Conservation (phyloP, 164 flowering plant species). For the Piper longum region DNA sequence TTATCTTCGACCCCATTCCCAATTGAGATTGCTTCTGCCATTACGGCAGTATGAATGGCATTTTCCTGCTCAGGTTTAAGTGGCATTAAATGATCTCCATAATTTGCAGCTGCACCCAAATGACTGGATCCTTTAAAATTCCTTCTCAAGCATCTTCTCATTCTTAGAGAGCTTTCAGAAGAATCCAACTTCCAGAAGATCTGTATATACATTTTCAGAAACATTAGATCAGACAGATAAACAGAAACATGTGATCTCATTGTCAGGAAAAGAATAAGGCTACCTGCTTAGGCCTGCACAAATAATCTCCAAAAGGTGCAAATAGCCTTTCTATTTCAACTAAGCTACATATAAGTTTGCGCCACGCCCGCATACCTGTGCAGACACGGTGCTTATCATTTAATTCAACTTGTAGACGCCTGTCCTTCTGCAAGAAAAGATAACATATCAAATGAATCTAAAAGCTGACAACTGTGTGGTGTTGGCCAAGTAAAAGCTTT, state of each 20-base stretch:
- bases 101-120: constrained; percentile 84
- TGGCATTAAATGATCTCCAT: constrained; percentile 38
- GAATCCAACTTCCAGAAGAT: constrained; percentile 89
- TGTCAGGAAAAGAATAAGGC: constrained; percentile 11
- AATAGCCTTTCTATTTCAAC: constrained; percentile 67
- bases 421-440: constrained; percentile 54
- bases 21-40: constrained; percentile 75
- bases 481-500: no score
- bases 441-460: not conserved
- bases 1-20: constrained; percentile 59
- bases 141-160: constrained; percentile 73
- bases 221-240: not conserved
- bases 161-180: constrained; percentile 87
- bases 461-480: not conserved
- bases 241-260: not conserved
- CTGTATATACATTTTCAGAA: constrained; percentile 19
- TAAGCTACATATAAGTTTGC: constrained; percentile 77
- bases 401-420: constrained; percentile 66
- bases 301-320: constrained; percentile 49
- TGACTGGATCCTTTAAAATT: constrained; percentile 78
- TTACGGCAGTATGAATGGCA: constrained; percentile 37
- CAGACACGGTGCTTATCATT: constrained; percentile 39
- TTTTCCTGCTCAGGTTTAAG: constrained; percentile 21
- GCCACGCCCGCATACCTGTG: constrained; percentile 77
- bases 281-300: constrained; percentile 51